Evolutionary conservation across 23 red algal species (phyloP).

Genomic region (Gracilaria gracilis): DNA sequence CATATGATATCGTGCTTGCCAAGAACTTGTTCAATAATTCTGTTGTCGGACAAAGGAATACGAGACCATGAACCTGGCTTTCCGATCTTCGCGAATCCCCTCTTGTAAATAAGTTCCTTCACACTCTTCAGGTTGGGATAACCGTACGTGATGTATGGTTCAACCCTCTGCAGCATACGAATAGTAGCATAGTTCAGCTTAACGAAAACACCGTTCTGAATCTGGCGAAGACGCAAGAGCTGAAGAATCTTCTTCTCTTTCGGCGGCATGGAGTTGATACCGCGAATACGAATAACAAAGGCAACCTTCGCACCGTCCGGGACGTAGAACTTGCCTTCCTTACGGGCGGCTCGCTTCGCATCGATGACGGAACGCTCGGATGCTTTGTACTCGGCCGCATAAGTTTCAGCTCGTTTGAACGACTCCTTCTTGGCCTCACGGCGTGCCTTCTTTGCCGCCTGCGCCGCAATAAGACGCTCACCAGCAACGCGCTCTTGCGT

Average conservation of each 20-base stretch:
- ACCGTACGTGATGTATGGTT: conserved; percentile 98
- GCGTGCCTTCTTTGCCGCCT: conserved; percentile 55
- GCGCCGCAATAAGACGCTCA: conserved; percentile 52
- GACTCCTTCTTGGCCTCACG: conserved; percentile 81
- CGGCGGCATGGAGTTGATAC: conserved; percentile 95
- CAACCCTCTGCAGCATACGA: conserved; percentile 96
- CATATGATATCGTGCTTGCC: conserved; percentile 94
- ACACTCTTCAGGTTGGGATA: conserved; percentile 98
- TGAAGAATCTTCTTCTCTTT: conserved; percentile 93
- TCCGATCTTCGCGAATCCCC: conserved; percentile 94
- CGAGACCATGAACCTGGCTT: conserved; percentile 83
- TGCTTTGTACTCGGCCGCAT: conserved; percentile 86
- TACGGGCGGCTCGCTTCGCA: conserved; percentile 79
- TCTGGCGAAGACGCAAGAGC: conserved; percentile 92
- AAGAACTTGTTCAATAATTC: conserved; percentile 88
- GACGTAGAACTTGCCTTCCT: conserved; percentile 97
- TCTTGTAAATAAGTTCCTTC: conserved; percentile 97
- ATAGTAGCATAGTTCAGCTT: conserved; percentile 97
- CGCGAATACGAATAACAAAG: conserved; percentile 95
- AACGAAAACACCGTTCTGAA: conserved; percentile 99
- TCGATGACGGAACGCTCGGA: conserved; percentile 84
- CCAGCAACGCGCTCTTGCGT: conserved; percentile 67
- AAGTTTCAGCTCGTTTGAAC: conserved; percentile 89
- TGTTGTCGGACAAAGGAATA: conserved; percentile 89
- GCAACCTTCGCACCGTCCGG: conserved; percentile 95